Conservation (phyloP, 129 eudicot genomes). For the Apium graveolens region DNA sequence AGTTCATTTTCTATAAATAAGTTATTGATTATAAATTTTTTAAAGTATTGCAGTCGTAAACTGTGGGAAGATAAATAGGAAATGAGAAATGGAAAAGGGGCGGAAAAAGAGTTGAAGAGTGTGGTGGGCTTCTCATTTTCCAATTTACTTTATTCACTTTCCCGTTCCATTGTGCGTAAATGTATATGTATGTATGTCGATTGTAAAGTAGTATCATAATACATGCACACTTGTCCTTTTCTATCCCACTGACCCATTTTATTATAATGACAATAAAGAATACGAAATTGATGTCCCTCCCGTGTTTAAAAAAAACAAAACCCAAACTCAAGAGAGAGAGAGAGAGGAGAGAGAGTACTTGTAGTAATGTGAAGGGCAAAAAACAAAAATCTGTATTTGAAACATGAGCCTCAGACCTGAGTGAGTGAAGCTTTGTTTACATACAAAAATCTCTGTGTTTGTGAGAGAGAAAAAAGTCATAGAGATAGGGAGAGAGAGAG, state of each 20-base stretch:
- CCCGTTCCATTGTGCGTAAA: not conserved
- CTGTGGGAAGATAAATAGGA: no score
- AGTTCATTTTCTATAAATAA: no score
- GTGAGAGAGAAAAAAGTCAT: not conserved
- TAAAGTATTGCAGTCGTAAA: no score
- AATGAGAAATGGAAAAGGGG: not conserved
- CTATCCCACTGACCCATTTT: not conserved
- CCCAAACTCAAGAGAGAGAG: not conserved
- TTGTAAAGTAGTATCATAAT: no score
- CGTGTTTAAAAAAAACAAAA: constrained; percentile 8
- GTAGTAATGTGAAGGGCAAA: not conserved
- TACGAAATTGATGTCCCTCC: constrained; percentile 3
- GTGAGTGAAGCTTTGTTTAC: not conserved
- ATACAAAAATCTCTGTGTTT: not conserved
- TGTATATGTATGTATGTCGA: no score
- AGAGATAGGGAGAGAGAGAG: not conserved
- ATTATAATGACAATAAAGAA: not conserved
- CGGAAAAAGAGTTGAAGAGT: not conserved
- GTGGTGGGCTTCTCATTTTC: not conserved
- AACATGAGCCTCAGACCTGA: not conserved
- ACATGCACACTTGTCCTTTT: not conserved
- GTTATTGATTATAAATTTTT: no score
- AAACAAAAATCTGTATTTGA: not conserved
- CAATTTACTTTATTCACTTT: not conserved
- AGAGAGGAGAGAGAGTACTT: not conserved